Evolutionary conservation across 108 stramenopile genomes (phyloP).

Genomic region (Skeletonema tropicum): DNA sequence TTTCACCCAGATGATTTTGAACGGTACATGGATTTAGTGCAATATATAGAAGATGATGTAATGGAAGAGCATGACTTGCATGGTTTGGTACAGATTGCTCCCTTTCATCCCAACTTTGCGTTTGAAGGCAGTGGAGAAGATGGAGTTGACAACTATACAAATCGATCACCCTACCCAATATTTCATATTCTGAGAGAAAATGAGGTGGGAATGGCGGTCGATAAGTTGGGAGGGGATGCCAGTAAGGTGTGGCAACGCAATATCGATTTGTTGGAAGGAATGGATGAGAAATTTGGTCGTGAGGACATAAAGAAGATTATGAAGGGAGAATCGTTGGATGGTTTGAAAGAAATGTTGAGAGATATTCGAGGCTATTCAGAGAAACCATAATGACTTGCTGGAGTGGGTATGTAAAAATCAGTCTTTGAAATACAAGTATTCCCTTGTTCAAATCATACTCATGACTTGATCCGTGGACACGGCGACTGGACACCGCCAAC

Average conservation of each 20-base stretch:
- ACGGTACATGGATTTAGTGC: constrained; percentile 55
- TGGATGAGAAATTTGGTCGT: constrained; percentile 56
- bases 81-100: constrained; percentile 71
- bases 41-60: constrained; percentile 57
- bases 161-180: constrained; percentile 80
- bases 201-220: constrained; percentile 73
- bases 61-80: constrained; percentile 58
- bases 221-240: constrained; percentile 72
- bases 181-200: constrained; percentile 85
- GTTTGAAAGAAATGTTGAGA: constrained; percentile 29
- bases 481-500: too few relatives aligned
- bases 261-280: constrained; percentile 55
- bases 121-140: constrained; percentile 54
- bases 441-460: too few relatives aligned
- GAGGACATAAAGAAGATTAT: constrained; percentile 45
- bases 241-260: constrained; percentile 78
- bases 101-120: constrained; percentile 81
- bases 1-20: constrained; percentile 64
- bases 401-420: too few relatives aligned
- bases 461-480: too few relatives aligned
- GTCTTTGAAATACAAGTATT: too few relatives aligned
- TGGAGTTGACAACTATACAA: constrained; percentile 72
- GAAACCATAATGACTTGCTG: neutral
- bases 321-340: constrained; percentile 25
- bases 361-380: constrained; percentile 14